A percentile compares a stretch with the other conserved stretches of the same genome.
Evolutionary conservation across 768 basidiomycete species (phyloP).

Genomic region (Suillus spraguei): DNA sequence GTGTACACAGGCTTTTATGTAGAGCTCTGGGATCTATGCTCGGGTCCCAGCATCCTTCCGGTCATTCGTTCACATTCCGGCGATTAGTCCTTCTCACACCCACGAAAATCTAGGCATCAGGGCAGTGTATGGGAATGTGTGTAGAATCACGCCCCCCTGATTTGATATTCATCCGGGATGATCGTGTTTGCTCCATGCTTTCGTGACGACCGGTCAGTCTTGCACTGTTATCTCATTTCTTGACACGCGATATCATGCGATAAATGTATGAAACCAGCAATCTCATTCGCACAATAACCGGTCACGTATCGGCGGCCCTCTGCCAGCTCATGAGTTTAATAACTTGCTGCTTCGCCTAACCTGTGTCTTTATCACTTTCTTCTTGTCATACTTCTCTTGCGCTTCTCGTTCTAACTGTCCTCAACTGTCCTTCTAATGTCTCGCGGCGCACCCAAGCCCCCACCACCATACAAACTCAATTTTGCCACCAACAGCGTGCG

Average conservation of each 20-base stretch:
- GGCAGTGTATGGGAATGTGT: conserved; percentile 16
- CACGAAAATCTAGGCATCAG: conserved; percentile 11
- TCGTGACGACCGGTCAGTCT: conserved; percentile 12
- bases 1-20: background rate
- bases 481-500: conserved; percentile 54
- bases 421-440: conserved; percentile 18
- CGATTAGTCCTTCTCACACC: conserved; percentile 5
- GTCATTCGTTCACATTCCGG: background rate
- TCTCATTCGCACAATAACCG: conserved; percentile 16
- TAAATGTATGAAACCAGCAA: conserved; percentile 10
- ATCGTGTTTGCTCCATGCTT: conserved; percentile 14
- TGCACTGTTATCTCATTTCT: conserved; percentile 13
- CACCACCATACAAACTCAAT: conserved; percentile 39
- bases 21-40: conserved; percentile 4
- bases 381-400: conserved; percentile 9
- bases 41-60: background rate
- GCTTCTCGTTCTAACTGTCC: background rate
- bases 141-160: conserved; percentile 13
- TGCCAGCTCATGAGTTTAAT: conserved; percentile 14
- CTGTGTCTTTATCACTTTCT: conserved; percentile 5
- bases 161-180: conserved; percentile 13
- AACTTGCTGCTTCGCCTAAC: background rate
- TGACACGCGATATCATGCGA: conserved; percentile 11
- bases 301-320: conserved; percentile 15
- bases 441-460: conserved; percentile 27